Evolutionary conservation across 2,329 filamentous ascomycete genomes (phyloP), one percentile per base, ranked within the genome.

Genomic region (Thelonectria blattea): DNA sequence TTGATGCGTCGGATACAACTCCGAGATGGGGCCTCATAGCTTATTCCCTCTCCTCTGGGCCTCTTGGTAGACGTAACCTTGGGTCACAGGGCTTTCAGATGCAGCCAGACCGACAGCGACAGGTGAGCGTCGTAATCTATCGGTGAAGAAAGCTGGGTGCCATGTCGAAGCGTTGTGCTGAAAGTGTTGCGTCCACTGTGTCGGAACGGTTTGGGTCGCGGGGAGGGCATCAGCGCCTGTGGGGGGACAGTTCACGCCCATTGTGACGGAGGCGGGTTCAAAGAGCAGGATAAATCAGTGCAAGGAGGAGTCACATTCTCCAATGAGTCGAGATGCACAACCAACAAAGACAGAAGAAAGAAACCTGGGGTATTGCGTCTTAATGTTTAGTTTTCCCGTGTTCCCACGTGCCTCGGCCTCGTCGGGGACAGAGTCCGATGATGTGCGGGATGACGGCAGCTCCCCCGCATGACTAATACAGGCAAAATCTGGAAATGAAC

Each of bases 61-160:
- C 62, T 83, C 81, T 59, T 83, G 82, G 65, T 85, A 88, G n/a
- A 83, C 77, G 68, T 89, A 89, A 1, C 87, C 87, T 43, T 83
- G 77, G 17, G 85, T 85, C 3, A 88, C 82, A 0, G 87, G 86
- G 62, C 74, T 86, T 10, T 66, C 69, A 14, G 60, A 7, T 14
- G 56, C 22, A 12, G 56, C 68, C 7, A 62, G 55, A 22, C 68
- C 70, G 60, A 65, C 60, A 42, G 59, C 67, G 20, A 81, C 78
- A 5, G 86, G 83, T 3, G 83, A 80, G 67, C 82, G 85, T 59
- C 83, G 83, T 52, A 91, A 76, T 52, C 81, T 81, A 30, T 85
- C 79, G 0, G 89, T 90, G 77, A 93, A 92, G 76, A 93, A 93
- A 1, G 92, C 90, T 0, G 91, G 91, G 66, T 93, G 91, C 24